Evolutionary conservation across 768 basidiomycete species (phyloP), one percentile per base, ranked within the genome.

Genomic region (Agrocybe pediades): DNA sequence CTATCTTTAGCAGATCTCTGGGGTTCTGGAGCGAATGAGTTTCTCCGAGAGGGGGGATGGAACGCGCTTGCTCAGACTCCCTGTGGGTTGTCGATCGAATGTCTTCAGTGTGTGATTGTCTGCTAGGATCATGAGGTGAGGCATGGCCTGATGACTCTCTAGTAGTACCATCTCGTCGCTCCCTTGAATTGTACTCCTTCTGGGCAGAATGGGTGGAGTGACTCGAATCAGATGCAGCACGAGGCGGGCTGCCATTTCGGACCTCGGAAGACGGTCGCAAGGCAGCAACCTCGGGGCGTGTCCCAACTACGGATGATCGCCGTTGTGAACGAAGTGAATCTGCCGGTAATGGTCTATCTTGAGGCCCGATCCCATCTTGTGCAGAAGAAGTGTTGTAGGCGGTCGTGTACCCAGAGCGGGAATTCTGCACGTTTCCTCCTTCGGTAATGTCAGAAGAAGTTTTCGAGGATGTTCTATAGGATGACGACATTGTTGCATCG

Each of bases 251-350:
- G 26, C 54, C 49, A 19, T 57, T 53, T 41, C 58, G 53, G 21
- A 41, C 50, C 15, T 62, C 61, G 3, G 58, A 59, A 44, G 47
- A 21, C n/a, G 54, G 55, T 13, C 60, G 49, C 48, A 45, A 40
- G 23, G 40, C 47, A 17, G 30, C 42, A 33, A 57, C 42, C 45
- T 63, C 62, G 26, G 59, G 56, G n/a, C 62, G 55, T 30, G 56
- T 51, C 11, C 62, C 62, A 9, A 47, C 49, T 9, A 63, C 50
- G 24, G 62, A 60, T 16, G 56, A 50, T 30, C 59, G 33, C 33
- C 33, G 33, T 36, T 36, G 33, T 36, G 13, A 56, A 30, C 63
- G 58, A 51, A 41, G 46, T 19, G 44, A 56, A 21, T 58, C 53
- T 27, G 41, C 50, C 29, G 43, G 45, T 21, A 51, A 53, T 36